Evolutionary conservation across 208 protist genomes (phyloP).

Genomic region (Leishmania gerbilli): DNA sequence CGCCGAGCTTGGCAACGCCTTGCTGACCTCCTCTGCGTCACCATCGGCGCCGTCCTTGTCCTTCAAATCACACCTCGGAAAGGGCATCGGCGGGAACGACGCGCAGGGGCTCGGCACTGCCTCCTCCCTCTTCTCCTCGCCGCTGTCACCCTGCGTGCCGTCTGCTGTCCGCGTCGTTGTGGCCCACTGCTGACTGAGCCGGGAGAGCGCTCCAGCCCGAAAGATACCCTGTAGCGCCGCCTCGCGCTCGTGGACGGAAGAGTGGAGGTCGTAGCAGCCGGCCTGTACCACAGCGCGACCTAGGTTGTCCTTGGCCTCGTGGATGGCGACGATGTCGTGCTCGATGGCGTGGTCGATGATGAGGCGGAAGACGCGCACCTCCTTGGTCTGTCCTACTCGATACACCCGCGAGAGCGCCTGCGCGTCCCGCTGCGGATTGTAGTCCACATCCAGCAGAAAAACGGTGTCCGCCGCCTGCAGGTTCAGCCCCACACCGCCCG

Average conservation of each 20-base stretch:
- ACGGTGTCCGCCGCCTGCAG: conserved; percentile 96
- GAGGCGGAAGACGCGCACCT: conserved; percentile 94
- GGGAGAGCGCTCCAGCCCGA: conserved; percentile 12
- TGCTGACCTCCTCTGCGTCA: too few species aligned
- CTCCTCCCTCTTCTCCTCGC: neutral
- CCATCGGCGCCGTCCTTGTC: neutral
- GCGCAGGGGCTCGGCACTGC: neutral
- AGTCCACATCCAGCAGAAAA: conserved; percentile 97
- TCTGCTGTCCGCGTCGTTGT: neutral
- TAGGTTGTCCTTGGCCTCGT: conserved; percentile 48
- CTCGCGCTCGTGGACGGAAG: conserved; percentile 45
- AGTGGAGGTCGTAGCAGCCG: conserved; percentile 46
- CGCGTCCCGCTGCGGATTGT: conserved; percentile 95
- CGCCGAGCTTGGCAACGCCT: neutral
- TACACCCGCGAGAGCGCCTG: conserved; percentile 96
- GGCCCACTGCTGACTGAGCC: conserved; percentile 21
- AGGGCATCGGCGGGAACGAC: neutral
- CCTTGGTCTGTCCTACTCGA: conserved; percentile 95
- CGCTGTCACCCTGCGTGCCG: neutral
- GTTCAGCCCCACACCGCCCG: conserved; percentile 97
- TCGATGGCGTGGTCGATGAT: conserved; percentile 59
- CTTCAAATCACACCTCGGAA: too few species aligned
- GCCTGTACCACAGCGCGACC: conserved; percentile 51
- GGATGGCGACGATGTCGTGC: conserved; percentile 35
- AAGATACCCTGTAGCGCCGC: conserved; percentile 40